Evolutionary conservation across 2,329 filamentous ascomycete genomes (phyloP).

Genomic region (Fusarium pseudocircinatum): DNA sequence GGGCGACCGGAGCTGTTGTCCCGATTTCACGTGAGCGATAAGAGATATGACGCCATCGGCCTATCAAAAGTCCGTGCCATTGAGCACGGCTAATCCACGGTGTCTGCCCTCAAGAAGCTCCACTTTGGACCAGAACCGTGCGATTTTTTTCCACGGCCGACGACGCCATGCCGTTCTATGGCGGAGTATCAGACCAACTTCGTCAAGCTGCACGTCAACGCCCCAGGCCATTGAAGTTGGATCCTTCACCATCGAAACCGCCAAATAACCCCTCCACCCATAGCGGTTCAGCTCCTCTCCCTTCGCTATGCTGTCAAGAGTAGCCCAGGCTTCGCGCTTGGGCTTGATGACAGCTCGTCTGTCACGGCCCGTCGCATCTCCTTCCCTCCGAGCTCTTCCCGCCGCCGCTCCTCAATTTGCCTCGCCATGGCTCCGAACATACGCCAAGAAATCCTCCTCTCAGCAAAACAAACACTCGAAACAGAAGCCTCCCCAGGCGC

Average conservation of each 20-base stretch:
- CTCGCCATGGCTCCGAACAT: conserved; percentile 46
- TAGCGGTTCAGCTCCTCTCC: background rate
- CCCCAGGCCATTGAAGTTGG: conserved; percentile 34
- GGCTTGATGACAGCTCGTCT: conserved; percentile 46
- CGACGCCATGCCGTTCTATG: conserved; percentile 41
- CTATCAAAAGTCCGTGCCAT: conserved; percentile 29
- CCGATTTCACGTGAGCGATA: background rate
- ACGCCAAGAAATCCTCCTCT: conserved; percentile 36
- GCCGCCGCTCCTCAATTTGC: conserved; percentile 23
- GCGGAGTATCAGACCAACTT: conserved; percentile 44
- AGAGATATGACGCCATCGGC: conserved; percentile 38
- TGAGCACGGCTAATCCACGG: conserved; percentile 34
- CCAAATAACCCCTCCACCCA: background rate
- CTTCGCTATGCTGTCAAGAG: conserved; percentile 53
- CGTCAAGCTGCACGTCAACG: conserved; percentile 27
- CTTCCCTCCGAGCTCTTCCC: conserved; percentile 40
- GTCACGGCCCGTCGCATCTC: conserved; percentile 40
- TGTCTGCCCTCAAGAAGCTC: background rate
- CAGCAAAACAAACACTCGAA: conserved; percentile 17
- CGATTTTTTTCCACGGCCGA: conserved; percentile 41
- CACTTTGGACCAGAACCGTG: conserved; percentile 27
- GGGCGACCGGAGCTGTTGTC: conserved; percentile 4
- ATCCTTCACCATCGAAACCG: conserved; percentile 24
- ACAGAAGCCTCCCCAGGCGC: conserved; percentile 31
- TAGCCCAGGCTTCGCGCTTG: conserved; percentile 48